These are phyloP conservation scores for Suillus ampliporus DNA, from an alignment of 768 basidiomycete genomes.

Conservation along the genomic window DNA sequence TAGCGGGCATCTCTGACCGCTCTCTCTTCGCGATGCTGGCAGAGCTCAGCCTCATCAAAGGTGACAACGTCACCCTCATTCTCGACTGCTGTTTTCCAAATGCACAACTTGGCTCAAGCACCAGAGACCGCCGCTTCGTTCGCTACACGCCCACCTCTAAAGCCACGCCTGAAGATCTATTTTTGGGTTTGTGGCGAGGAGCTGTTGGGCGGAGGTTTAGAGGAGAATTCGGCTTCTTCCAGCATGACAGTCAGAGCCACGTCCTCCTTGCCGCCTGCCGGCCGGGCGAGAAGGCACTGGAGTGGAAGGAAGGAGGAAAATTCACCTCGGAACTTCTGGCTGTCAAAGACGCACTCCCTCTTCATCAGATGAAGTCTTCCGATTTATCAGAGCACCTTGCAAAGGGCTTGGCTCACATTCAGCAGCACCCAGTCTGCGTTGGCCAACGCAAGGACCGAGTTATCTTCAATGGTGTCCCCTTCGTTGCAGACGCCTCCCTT, in stretches of 20 bases:
- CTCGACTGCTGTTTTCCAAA: constrained; percentile 68
- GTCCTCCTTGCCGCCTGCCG: constrained; percentile 63
- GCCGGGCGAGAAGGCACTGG: constrained; percentile 58
- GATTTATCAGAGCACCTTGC: constrained; percentile 53
- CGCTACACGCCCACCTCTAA: constrained; percentile 69
- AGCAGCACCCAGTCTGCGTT: constrained; percentile 55
- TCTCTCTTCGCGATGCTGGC: constrained; percentile 66
- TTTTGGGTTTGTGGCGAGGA: constrained; percentile 58
- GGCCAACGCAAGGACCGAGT: constrained; percentile 55
- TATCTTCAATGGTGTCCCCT: constrained; percentile 63
- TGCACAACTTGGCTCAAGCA: constrained; percentile 42
- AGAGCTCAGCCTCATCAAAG: constrained; percentile 61
- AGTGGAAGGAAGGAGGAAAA: constrained; percentile 66
- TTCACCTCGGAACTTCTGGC: constrained; percentile 64
- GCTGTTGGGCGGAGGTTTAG: constrained; percentile 44
- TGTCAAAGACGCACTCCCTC: constrained; percentile 47
- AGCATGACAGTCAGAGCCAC: constrained; percentile 48
- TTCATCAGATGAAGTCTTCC: constrained; percentile 59
- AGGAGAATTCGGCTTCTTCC: constrained; percentile 51
- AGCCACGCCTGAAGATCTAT: constrained; percentile 58
- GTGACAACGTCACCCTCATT: constrained; percentile 72
- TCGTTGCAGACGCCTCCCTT: constrained; percentile 53
- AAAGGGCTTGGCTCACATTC: constrained; percentile 39
- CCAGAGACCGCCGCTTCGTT: constrained; percentile 51
- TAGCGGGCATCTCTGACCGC: constrained; percentile 71